Conservation (phyloP, 495 filamentous ascomycete species). For the Penicillium dipodomyicola region DNA sequence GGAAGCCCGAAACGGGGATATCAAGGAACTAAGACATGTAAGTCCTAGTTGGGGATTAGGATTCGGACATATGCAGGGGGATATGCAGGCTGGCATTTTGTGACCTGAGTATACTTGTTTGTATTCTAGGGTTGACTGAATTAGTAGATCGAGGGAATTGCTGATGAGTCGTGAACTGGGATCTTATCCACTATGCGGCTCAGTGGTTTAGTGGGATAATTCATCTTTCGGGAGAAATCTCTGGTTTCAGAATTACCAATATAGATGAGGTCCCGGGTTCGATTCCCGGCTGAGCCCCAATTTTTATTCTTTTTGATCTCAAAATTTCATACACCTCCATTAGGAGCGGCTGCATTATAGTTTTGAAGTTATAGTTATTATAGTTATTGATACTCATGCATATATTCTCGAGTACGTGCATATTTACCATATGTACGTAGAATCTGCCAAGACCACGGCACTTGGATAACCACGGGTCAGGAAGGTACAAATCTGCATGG, state of each 20-base stretch:
- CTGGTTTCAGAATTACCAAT: not conserved
- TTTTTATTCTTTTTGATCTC: not conserved
- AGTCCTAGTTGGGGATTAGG: not conserved
- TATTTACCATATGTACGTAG: too few species aligned
- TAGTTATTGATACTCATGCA: too few species aligned
- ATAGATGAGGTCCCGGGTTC: slow-evolving; percentile 1
- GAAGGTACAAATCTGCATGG: too few species aligned
- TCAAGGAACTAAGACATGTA: not conserved
- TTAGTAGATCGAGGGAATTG: too few species aligned
- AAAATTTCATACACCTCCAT: too few species aligned
- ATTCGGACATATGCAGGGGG: not conserved
- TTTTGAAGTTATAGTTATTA: too few species aligned
- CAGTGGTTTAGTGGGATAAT: slow-evolving; percentile 4
- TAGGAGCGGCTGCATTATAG: too few species aligned
- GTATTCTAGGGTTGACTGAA: not conserved
- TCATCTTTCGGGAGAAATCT: not conserved
- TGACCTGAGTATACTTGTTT: not conserved
- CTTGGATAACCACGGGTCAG: too few species aligned
- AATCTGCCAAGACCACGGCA: too few species aligned
- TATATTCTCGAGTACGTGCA: too few species aligned
- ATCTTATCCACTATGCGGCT: not conserved
- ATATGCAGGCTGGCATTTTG: not conserved
- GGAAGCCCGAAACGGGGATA: not conserved
- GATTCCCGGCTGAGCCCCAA: not conserved
- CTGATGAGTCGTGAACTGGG: too few species aligned